A percentile compares a stretch with the other conserved stretches of the same genome.
These are phyloP conservation scores for Strobilomyces echinocephalus DNA, from an alignment of 768 basidiomycete species.

Conservation along the genomic window DNA sequence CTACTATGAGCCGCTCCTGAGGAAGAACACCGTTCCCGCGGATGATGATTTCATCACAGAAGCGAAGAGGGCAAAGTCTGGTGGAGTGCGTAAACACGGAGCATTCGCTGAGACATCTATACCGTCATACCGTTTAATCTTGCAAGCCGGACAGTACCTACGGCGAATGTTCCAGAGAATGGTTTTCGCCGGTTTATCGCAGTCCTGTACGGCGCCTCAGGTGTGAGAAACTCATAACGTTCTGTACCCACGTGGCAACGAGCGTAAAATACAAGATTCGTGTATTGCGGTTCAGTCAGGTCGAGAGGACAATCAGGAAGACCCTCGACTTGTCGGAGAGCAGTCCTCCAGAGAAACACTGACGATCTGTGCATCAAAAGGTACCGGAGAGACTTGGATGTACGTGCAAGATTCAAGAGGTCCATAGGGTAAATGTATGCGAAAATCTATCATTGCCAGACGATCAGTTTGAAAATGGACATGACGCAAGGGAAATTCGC, in stretches of 20 bases:
- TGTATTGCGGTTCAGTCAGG: neutral
- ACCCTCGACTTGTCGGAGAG: neutral
- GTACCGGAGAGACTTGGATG: neutral
- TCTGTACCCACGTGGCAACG: neutral
- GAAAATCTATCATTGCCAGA: neutral
- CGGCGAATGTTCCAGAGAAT: constrained; percentile 10
- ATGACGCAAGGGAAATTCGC: neutral
- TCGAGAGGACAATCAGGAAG: neutral
- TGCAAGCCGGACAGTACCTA: constrained; percentile 11
- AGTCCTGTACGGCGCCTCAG: neutral
- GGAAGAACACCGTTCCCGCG: neutral
- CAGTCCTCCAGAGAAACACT: neutral
- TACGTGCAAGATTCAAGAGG: neutral
- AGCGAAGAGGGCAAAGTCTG: neutral
- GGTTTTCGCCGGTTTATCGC: neutral
- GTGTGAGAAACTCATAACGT: neutral
- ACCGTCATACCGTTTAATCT: neutral
- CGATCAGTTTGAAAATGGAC: neutral
- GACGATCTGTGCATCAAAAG: neutral
- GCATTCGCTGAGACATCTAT: too few relatives aligned
- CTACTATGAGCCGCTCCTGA: neutral
- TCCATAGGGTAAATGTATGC: neutral
- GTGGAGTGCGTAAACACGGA: neutral
- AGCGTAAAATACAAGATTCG: neutral
- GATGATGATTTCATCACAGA: neutral